Percentiles rank a stretch among this genome's conserved stretches.
phyloP scores from a whole-genome alignment of 139 green algal species.

The Microglena sp. region DNA sequence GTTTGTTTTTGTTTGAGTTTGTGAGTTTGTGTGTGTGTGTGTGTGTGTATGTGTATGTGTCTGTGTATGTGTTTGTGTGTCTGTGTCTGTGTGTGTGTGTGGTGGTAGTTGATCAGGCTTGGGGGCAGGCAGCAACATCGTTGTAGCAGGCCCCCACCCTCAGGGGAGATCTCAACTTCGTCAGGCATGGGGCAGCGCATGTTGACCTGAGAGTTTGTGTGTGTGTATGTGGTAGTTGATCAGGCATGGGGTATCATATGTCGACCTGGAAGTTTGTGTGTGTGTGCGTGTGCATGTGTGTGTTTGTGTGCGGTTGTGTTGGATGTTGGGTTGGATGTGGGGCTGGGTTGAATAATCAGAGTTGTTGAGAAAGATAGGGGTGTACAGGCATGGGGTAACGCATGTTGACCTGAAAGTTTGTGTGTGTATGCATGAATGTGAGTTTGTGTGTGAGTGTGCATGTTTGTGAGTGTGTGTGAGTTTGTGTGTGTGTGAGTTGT shows the following conservation, averaged over 20 bases:
- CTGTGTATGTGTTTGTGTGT: neutral
- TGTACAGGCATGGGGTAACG: slow-evolving; percentile 15
- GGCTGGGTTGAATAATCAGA: too few relatives aligned
- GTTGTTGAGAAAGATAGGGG: too few relatives aligned
- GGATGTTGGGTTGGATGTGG: too few relatives aligned
- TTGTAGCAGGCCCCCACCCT: slow-evolving; percentile 59
- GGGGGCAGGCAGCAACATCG: slow-evolving; percentile 48
- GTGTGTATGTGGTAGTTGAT: neutral
- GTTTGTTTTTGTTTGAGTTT: neutral
- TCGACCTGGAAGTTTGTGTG: neutral
- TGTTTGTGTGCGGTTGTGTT: neutral
- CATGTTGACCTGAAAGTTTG: neutral
- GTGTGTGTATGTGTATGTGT: neutral
- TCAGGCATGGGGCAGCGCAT: slow-evolving; percentile 11
- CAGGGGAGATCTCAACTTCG: slow-evolving; percentile 13
- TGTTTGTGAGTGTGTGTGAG: neutral
- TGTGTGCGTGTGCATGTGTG: neutral
- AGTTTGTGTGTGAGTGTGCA: neutral
- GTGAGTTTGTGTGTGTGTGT: neutral
- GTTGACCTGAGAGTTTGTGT: neutral
- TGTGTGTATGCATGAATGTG: neutral
- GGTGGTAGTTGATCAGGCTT: neutral
- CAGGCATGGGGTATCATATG: too few relatives aligned
- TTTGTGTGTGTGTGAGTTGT: neutral
- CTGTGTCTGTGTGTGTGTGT: neutral